Base-by-base conservation (phyloP, 2,329 filamentous ascomycete species). In the Lojkania enalia region DNA sequence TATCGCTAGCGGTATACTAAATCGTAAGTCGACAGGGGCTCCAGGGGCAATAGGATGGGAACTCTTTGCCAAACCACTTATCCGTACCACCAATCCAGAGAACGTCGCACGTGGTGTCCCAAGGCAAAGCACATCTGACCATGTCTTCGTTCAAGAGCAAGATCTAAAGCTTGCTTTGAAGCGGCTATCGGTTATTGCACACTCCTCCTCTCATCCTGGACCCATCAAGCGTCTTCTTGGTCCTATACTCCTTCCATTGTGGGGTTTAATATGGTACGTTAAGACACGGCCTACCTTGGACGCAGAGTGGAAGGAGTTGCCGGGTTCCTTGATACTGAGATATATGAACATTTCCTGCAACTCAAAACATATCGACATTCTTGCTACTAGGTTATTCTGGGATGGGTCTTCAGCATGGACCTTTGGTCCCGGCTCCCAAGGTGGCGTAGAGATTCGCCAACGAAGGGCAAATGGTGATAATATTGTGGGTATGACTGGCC, bases 391-490 rank as follows among this genome's bases (percentile, higher is more conserved):
- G 30, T 60, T 88, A 0, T 73, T 82, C 2, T 84, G 77, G 57
- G 71, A 74, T 39, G 85, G 84, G 1, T 67, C 65, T 4, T 42
- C 55, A 0, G 51, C 60, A 15, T 88, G 86, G 86, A 64, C 60
- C 11, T 87, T 80, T 54, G 74, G 71, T 2, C 60, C 69, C 1
- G 71, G 67, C 0, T 60, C 64, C 0, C 66, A 77, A 20, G 77
- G 76, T 3, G 73, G 72, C 0, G 71, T 88, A 14, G 77, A 83
- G 31, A 74, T 83, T 13, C 73, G 74, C 6, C 51, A 54, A 46
- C 47, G 60, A 81, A 80, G 91, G 86, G 79, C 95, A 84, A 75
- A 94, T 82, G 68, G 86, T 86, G 70, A 88, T 86, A 69, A 90
- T 88, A 82, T 95, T 88, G 69, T 92, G 87, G 74, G 95, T 79